phyloP scores from a whole-genome alignment of 1,284 basidiomycete species.

The Heterobasidion annosum region DNA sequence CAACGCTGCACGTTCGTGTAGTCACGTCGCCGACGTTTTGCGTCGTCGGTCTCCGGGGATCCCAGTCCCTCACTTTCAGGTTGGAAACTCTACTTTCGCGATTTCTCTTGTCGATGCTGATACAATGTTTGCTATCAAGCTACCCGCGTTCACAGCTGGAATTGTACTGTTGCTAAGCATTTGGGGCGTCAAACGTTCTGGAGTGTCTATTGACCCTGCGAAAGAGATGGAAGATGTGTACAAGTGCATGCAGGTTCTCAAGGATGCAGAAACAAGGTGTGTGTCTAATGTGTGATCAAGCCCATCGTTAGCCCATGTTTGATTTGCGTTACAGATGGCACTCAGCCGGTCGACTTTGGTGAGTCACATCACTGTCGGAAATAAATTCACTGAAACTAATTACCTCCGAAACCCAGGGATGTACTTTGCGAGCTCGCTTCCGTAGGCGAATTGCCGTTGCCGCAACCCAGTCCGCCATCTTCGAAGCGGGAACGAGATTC shows the following conservation, averaged over 20 bases:
- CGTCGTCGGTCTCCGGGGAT: slow-evolving; percentile 17
- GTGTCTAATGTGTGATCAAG: slow-evolving; percentile 6
- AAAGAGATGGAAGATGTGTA: slow-evolving; percentile 65
- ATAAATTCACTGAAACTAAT: neutral
- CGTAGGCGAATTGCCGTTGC: slow-evolving; percentile 47
- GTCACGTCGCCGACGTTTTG: slow-evolving; percentile 41
- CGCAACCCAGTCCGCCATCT: slow-evolving; percentile 32
- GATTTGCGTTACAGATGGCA: slow-evolving; percentile 28
- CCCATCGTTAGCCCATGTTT: neutral
- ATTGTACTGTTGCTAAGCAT: slow-evolving; percentile 67
- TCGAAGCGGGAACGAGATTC: slow-evolving; percentile 49
- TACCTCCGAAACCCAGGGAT: neutral
- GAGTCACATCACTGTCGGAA: neutral
- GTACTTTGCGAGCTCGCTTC: slow-evolving; percentile 36
- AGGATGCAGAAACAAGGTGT: slow-evolving; percentile 40
- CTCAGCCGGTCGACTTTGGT: slow-evolving; percentile 18
- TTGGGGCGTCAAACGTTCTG: slow-evolving; percentile 62
- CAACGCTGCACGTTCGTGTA: slow-evolving; percentile 51
- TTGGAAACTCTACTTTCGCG: slow-evolving; percentile 4
- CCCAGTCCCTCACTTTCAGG: slow-evolving; percentile 17
- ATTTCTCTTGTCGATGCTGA: neutral
- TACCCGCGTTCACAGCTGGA: slow-evolving; percentile 51
- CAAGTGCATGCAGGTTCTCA: slow-evolving; percentile 57
- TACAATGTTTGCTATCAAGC: slow-evolving; percentile 13
- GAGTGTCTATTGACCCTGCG: slow-evolving; percentile 40